A percentile compares a stretch with the other conserved stretches of the same genome.
phyloP scores from a whole-genome alignment of 257 asterid species.

The Capsicum rhomboideum region DNA sequence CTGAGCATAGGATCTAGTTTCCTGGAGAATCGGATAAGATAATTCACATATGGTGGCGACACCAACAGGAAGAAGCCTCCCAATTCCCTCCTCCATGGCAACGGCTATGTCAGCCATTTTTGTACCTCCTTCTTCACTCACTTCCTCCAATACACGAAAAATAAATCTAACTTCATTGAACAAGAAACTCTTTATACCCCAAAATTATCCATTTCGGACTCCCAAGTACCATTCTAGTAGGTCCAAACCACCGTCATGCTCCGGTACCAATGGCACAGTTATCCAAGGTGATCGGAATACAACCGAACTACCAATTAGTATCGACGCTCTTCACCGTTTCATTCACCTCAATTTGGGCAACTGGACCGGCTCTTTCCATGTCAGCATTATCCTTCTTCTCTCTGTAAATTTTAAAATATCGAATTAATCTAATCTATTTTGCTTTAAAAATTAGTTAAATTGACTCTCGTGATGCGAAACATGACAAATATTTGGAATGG shows the following conservation, averaged over 20 bases:
- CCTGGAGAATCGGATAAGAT: neutral
- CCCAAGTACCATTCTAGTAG: slow-evolving; percentile 20
- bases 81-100: slow-evolving; percentile 52
- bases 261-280: slow-evolving; percentile 21
- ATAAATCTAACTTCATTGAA: slow-evolving; percentile 5
- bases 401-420: neutral
- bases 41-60: neutral
- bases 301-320: slow-evolving; percentile 30
- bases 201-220: slow-evolving; percentile 17
- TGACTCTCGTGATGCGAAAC: too few relatives aligned
- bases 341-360: slow-evolving; percentile 67
- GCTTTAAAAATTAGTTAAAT: too few relatives aligned
- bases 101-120: slow-evolving; percentile 37
- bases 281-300: slow-evolving; percentile 28
- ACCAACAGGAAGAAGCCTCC: neutral
- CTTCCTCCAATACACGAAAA: slow-evolving; percentile 7
- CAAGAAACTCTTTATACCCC: slow-evolving; percentile 6
- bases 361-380: slow-evolving; percentile 87
- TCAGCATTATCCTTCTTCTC: slow-evolving; percentile 5
- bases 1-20: neutral
- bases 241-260: slow-evolving; percentile 19
- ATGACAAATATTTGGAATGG: too few relatives aligned
- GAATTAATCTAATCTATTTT: too few relatives aligned
- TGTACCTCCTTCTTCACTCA: slow-evolving; percentile 15
- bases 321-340: slow-evolving; percentile 59